Conservation (phyloP, 2,329 filamentous ascomycete genomes). For the Penicillium fuscoglaucum region DNA sequence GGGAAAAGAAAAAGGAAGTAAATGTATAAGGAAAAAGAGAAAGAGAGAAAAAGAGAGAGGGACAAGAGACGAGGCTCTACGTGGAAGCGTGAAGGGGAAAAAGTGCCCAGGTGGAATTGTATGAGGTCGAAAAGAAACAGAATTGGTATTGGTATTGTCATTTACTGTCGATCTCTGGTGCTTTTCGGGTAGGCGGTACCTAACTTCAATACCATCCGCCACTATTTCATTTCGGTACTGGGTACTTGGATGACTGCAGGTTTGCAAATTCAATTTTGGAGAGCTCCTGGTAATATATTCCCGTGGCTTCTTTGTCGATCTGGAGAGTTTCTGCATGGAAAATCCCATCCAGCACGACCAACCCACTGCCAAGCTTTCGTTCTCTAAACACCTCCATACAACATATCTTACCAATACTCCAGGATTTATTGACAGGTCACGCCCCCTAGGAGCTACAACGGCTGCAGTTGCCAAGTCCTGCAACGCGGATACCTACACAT, state of each 20-base stretch:
- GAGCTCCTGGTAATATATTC: conserved; percentile 1
- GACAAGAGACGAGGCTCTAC: conserved; percentile 13
- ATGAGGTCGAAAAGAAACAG: conserved; percentile 21
- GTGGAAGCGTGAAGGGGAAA: conserved; percentile 23
- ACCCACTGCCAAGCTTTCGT: conserved; percentile 6
- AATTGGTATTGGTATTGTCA: conserved; percentile 15
- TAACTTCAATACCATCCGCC: conserved; percentile 1
- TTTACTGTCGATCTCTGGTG: conserved; percentile 2
- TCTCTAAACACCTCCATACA: not conserved
- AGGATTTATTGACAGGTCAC: conserved; percentile 6
- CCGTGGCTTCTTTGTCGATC: conserved; percentile 4
- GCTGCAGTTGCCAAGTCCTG: conserved; percentile 9
- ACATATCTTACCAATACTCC: not conserved
- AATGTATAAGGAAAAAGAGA: conserved; percentile 18
- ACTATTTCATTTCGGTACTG: conserved; percentile 1
- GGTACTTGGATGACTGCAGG: not conserved
- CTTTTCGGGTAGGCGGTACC: conserved; percentile 13
- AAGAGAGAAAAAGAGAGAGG: conserved; percentile 4
- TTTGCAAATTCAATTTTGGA: not conserved
- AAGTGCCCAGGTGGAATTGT: conserved; percentile 20
- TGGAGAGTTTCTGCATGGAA: conserved; percentile 9
- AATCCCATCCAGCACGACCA: not conserved
- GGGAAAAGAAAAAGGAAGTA: conserved; percentile 15
- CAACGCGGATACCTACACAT: conserved; percentile 14
- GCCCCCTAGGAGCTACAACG: conserved; percentile 1